Base-by-base conservation (phyloP, 805 yeast genomes). In the Candida ulmi region DNA sequence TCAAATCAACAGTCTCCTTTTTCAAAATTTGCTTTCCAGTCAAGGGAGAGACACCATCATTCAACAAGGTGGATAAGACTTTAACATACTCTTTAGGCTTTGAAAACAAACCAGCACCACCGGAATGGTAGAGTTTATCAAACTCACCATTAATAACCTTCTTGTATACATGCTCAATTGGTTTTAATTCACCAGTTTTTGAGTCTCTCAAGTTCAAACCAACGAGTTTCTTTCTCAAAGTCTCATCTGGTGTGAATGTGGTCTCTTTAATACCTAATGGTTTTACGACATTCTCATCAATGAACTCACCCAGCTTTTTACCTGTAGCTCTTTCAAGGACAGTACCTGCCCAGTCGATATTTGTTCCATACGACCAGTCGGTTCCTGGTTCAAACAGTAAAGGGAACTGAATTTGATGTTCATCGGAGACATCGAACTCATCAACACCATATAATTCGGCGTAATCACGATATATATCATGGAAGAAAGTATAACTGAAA, bases 81-180 rank as follows among this genome's bases (percentile, higher is more conserved):
- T 58, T 61, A 36, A 63, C 55, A 43, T 62, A 70, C 43, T 71
- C 74, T 8, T 51, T 52, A 5, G 63, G 66, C 8, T 63, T 66
- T 2, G 69, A 61, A 36, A 60, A 68, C 31, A 62, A 44, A 5
- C 76, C 76, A 7, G 65, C 71, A 21, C 76, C 76, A 8, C 72
- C 75, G 45, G 64, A 54, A 36, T 61, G 60, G 30, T 58, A 39
- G 13, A 29, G 28, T 7, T 32, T 35, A 2, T 39, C 17, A 24
- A 36, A 26, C 12, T 33, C 41, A 30, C 45, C 46, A 21, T 32
- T 33, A 12, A 35, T 33, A 16, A 42, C 42, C 18, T 39, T 36
- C 17, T 41, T 39, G 27, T 32, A 43, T 7, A 40, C 26, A 29
- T 50, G 51, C 2, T 40, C 45, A 18, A 43, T 39, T 11, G 32